A percentile compares a stretch with the other conserved stretches of the same genome.
These are phyloP conservation scores for Pleurotus ostreatus DNA, from an alignment of 768 basidiomycete genomes.

Conservation along the genomic window DNA sequence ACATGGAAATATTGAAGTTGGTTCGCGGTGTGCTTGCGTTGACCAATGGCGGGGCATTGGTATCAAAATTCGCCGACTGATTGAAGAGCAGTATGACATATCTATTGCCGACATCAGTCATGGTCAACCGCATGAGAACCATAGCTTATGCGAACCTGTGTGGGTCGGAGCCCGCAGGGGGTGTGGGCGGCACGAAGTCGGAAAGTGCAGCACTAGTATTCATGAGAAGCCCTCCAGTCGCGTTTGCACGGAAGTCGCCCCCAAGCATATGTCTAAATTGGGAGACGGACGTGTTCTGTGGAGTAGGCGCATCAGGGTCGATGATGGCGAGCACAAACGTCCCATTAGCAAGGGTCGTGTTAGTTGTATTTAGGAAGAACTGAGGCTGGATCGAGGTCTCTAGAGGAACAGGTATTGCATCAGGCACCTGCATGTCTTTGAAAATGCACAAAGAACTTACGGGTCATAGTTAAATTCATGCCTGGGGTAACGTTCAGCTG, in stretches of 20 bases:
- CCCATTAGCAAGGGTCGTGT: conserved; percentile 18
- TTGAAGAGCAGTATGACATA: conserved; percentile 31
- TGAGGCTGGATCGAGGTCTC: conserved; percentile 31
- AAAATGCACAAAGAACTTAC: conserved; percentile 19
- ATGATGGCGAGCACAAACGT: conserved; percentile 35
- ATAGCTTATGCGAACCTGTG: conserved; percentile 30
- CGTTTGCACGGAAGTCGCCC: conserved; percentile 29
- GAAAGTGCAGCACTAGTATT: conserved; percentile 36
- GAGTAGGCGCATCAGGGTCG: conserved; percentile 41
- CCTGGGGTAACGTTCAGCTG: conserved; percentile 30
- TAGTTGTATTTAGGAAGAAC: conserved; percentile 24
- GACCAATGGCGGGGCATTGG: conserved; percentile 23
- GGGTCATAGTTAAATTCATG: conserved; percentile 28
- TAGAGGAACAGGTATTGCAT: conserved; percentile 5
- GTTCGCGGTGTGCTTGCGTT: conserved; percentile 29
- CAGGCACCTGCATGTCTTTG: neutral
- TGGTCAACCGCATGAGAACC: conserved; percentile 11
- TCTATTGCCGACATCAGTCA: conserved; percentile 16
- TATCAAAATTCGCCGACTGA: conserved; percentile 28
- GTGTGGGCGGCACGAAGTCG: conserved; percentile 34
- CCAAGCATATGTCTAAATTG: conserved; percentile 40
- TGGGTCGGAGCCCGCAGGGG: conserved; percentile 36
- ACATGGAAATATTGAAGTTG: conserved; percentile 35
- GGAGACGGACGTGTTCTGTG: conserved; percentile 28
- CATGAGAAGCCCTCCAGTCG: conserved; percentile 19